These are phyloP conservation scores for Boletus speciosus DNA, from an alignment of 768 basidiomycete genomes.

Conservation along the genomic window DNA sequence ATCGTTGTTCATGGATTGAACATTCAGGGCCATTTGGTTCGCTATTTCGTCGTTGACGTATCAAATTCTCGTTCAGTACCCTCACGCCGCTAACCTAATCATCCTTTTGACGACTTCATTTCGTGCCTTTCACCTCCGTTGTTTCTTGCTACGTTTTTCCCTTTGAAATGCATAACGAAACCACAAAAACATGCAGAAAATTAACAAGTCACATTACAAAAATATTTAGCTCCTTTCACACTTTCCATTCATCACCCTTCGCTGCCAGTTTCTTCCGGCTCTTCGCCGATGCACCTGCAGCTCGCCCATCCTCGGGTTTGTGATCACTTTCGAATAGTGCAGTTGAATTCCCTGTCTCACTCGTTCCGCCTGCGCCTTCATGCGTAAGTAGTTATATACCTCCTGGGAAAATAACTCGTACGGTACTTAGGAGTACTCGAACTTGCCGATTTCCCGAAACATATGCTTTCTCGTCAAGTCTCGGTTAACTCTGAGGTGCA, in stretches of 20 bases:
- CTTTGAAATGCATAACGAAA: constrained; percentile 30
- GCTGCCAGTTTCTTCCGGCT: constrained; percentile 17
- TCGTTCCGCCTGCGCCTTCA: constrained; percentile 20
- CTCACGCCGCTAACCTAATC: constrained; percentile 35
- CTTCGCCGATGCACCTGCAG: constrained; percentile 7
- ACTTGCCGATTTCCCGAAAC: constrained; percentile 4
- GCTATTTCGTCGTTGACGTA: constrained; percentile 31
- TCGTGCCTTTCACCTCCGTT: constrained; percentile 32
- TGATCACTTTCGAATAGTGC: constrained; percentile 25
- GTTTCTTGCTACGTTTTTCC: constrained; percentile 38
- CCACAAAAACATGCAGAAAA: constrained; percentile 38
- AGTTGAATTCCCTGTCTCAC: constrained; percentile 20
- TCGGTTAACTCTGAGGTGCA: not conserved
- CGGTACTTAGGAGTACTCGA: constrained; percentile 20
- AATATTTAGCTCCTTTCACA: constrained; percentile 40
- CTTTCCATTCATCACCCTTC: constrained; percentile 26
- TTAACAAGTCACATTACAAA: constrained; percentile 41
- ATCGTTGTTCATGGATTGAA: constrained; percentile 39
- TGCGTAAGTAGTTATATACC: constrained; percentile 47
- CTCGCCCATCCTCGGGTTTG: constrained; percentile 2
- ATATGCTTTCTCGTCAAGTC: not conserved
- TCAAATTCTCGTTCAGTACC: constrained; percentile 30
- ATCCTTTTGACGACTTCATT: constrained; percentile 36
- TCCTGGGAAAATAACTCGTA: constrained; percentile 9
- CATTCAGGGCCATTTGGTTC: constrained; percentile 25